phyloP scores from a whole-genome alignment of 2,329 filamentous ascomycete genomes.

The Metarhizium humberi region DNA sequence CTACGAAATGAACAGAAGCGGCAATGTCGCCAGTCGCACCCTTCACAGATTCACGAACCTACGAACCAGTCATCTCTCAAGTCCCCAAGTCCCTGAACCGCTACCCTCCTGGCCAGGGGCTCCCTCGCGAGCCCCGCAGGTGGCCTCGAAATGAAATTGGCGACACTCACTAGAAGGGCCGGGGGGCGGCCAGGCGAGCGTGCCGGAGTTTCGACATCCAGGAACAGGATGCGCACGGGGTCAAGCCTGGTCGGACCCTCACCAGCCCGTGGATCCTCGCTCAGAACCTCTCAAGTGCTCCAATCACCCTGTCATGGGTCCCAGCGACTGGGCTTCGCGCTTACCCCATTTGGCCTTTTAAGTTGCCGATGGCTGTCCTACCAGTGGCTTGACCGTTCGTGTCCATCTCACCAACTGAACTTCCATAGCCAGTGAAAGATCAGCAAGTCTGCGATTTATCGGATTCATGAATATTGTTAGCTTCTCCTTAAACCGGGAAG shows the following conservation, averaged over 20 bases:
- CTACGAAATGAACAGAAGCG: not conserved
- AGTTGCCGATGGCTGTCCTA: not conserved
- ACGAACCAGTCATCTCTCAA: no score
- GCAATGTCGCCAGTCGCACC: not conserved
- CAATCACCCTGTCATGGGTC: not conserved
- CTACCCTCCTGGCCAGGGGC: not conserved
- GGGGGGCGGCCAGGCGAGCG: not conserved
- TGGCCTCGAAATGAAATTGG: conserved; percentile 8
- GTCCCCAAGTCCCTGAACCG: no score
- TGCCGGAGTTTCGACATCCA: not conserved
- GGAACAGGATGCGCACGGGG: not conserved
- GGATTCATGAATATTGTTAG: no score
- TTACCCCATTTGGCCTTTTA: not conserved
- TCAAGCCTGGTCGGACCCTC: not conserved
- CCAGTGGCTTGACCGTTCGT: not conserved
- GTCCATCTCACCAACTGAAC: no score
- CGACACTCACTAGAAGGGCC: not conserved
- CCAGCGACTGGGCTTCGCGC: not conserved
- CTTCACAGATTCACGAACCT: not conserved
- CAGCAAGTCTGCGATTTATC: no score
- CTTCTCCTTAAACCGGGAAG: no score
- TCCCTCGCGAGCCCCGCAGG: not conserved
- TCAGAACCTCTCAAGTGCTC: not conserved
- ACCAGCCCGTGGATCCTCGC: not conserved
- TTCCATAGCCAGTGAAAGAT: no score